A percentile compares a stretch with the other conserved stretches of the same genome.
These are phyloP conservation scores for Blastobotrys attinorum DNA, from an alignment of 805 yeast species.

Conservation along the genomic window DNA sequence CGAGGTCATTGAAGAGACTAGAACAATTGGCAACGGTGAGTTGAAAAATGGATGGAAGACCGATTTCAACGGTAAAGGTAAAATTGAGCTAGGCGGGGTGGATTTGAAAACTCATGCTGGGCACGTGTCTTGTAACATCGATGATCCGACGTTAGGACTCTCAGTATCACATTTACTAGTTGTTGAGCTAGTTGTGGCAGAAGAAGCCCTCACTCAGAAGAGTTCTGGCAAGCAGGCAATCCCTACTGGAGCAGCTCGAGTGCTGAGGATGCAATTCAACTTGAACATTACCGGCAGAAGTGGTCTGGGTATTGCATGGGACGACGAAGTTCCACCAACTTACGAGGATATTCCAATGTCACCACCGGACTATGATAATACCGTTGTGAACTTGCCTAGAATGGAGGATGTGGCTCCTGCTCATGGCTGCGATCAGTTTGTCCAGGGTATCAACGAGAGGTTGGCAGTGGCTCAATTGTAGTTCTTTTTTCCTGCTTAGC, in stretches of 20 bases:
- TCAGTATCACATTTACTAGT: constrained; percentile 67
- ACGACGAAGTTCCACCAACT: constrained; percentile 97
- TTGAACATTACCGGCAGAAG: constrained; percentile 79
- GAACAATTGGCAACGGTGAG: constrained; percentile 72
- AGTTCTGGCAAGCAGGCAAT: constrained; percentile 26
- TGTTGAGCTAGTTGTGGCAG: constrained; percentile 90
- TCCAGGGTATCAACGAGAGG: constrained; percentile 14
- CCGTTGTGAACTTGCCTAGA: constrained; percentile 16
- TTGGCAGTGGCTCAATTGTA: constrained; percentile 3
- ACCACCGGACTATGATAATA: constrained; percentile 69
- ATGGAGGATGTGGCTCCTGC: constrained; percentile 11
- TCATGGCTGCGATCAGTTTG: neutral
- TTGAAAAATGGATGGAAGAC: constrained; percentile 92
- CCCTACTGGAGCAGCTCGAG: constrained; percentile 87
- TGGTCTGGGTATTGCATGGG: constrained; percentile 97
- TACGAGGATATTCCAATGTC: constrained; percentile 80
- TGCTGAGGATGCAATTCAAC: constrained; percentile 88
- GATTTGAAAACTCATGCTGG: constrained; percentile 34
- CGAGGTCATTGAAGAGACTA: constrained; percentile 50
- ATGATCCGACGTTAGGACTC: constrained; percentile 74
- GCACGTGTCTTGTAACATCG: constrained; percentile 70
- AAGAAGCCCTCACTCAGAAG: constrained; percentile 42
- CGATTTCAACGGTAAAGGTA: constrained; percentile 72
- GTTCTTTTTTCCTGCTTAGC: neutral
- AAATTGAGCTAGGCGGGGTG: constrained; percentile 49